Evolutionary conservation across 371 early-diverging fungal genomes (phyloP).

Genomic region (Funneliformis caledonium): DNA sequence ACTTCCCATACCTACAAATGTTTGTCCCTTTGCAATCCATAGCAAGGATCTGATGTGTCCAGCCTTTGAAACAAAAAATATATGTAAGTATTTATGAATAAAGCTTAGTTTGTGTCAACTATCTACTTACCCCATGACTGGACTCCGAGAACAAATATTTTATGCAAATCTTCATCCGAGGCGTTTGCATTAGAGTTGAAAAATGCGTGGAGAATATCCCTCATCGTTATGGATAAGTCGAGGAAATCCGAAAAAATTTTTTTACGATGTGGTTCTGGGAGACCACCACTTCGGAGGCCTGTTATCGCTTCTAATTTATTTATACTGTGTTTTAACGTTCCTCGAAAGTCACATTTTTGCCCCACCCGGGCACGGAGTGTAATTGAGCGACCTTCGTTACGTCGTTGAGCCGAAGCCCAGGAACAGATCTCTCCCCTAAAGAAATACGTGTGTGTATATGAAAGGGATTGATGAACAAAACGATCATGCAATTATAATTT

Average conservation of each 20-base stretch:
- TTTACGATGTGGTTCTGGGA: conserved; percentile 38
- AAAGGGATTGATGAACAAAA: conserved; percentile 9
- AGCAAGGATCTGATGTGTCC: conserved; percentile 29
- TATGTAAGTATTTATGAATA: not conserved
- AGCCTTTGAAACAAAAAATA: conserved; percentile 22
- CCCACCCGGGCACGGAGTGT: conserved; percentile 37
- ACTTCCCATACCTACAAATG: conserved; percentile 32
- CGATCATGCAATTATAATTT: not conserved
- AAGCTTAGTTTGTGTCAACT: conserved; percentile 2
- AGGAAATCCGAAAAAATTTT: conserved; percentile 22
- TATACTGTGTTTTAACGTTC: conserved; percentile 35
- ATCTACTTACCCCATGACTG: conserved; percentile 40
- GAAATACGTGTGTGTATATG: not conserved
- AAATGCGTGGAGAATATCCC: conserved; percentile 32
- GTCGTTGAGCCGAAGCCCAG: conserved; percentile 37
- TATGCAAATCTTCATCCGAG: conserved; percentile 35
- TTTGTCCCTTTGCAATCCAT: conserved; percentile 36
- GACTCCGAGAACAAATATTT: conserved; percentile 34
- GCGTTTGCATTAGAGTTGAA: conserved; percentile 29
- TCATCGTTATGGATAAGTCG: conserved; percentile 32
- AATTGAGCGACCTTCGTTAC: conserved; percentile 38
- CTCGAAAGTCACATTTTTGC: conserved; percentile 41
- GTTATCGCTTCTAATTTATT: conserved; percentile 35
- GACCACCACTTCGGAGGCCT: conserved; percentile 39
- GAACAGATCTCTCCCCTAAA: conserved; percentile 38